A percentile compares a stretch with the other conserved stretches of the same genome.
Evolutionary conservation across 106 monocot species (phyloP).

Genomic region (Xerophyta viscosa): DNA sequence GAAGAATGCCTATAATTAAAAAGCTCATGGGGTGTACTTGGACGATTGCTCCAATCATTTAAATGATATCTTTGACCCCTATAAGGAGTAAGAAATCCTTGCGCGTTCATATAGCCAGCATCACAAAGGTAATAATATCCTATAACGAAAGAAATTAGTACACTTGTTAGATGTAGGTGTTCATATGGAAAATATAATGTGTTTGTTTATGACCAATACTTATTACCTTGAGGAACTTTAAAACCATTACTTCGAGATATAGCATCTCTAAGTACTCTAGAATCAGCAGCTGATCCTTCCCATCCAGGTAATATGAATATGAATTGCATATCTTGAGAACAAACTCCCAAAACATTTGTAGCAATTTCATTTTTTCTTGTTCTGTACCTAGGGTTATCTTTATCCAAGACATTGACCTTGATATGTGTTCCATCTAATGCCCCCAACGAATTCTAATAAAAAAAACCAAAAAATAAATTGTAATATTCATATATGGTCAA

Average conservation of each 20-base stretch:
- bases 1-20: constrained; percentile 6
- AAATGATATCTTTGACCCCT: constrained; percentile 8
- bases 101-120: constrained; percentile 3
- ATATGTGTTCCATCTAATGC: constrained; percentile 6
- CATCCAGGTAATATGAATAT: constrained; percentile 1
- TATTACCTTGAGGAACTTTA: background rate
- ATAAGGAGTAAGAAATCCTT: constrained; percentile 5
- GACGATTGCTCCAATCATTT: constrained; percentile 1
- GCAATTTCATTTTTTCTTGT: constrained; percentile 3
- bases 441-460: background rate
- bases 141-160: background rate
- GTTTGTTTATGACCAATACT: background rate
- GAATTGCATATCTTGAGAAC: constrained; percentile 10
- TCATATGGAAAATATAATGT: background rate
- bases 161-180: background rate
- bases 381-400: background rate
- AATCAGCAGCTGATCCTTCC: constrained; percentile 3
- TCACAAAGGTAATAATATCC: constrained; percentile 1
- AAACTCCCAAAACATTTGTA: constrained; percentile 7
- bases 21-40: background rate
- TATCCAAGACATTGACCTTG: background rate
- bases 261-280: constrained; percentile 4
- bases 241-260: constrained; percentile 2
- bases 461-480: background rate
- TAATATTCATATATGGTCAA: background rate